phyloP scores from a whole-genome alignment of 2,329 filamentous ascomycete genomes.

The Cladosporium sp. region DNA sequence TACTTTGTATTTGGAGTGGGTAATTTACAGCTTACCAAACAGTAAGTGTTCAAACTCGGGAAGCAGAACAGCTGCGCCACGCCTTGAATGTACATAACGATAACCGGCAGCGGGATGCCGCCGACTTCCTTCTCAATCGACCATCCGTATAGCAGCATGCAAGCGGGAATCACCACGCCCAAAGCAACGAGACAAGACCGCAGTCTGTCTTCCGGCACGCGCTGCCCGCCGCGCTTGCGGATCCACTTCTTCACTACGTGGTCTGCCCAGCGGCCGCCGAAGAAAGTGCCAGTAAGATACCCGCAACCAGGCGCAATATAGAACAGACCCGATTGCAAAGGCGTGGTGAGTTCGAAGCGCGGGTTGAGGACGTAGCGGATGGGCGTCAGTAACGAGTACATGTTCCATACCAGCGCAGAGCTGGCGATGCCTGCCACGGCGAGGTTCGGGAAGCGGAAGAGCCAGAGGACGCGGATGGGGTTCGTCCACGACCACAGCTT shows the following conservation, averaged over 20 bases:
- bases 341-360: constrained; percentile 67
- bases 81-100: constrained; percentile 74
- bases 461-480: constrained; percentile 62
- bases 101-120: constrained; percentile 63
- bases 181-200: constrained; percentile 60
- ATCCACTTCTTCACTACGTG: constrained; percentile 67
- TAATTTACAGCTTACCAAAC: too few species aligned
- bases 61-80: constrained; percentile 76
- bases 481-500: constrained; percentile 67
- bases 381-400: constrained; percentile 66
- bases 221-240: constrained; percentile 56
- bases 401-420: constrained; percentile 71
- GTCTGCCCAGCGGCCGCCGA: constrained; percentile 73
- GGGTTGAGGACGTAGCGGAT: constrained; percentile 76
- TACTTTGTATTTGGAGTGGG: too few species aligned
- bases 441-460: constrained; percentile 71
- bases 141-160: constrained; percentile 72
- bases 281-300: constrained; percentile 68
- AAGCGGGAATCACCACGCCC: constrained; percentile 58
- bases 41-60: constrained; percentile 76
- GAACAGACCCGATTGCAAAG: constrained; percentile 69
- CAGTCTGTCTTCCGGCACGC: constrained; percentile 69
- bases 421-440: constrained; percentile 63
- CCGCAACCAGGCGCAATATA: constrained; percentile 73
- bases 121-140: constrained; percentile 57